phyloP scores from a whole-genome alignment of 176 grass and related monocot genomes.

The Miscanthus lutarioriparius region DNA sequence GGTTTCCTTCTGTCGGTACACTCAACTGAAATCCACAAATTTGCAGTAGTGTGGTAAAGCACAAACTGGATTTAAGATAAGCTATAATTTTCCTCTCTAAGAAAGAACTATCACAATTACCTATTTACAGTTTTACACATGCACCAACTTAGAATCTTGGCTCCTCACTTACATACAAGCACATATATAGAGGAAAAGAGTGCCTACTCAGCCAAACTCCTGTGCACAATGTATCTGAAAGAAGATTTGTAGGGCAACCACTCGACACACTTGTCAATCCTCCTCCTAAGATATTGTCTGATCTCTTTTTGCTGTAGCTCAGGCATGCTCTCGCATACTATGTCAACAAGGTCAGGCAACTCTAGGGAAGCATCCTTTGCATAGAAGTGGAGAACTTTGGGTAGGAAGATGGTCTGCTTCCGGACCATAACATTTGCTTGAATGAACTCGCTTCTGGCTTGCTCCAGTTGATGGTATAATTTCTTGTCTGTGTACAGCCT shows the following conservation, averaged over 20 bases:
- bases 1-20: conserved; percentile 1
- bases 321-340: conserved; percentile 70
- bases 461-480: conserved; percentile 64
- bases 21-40: conserved; percentile 10
- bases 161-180: conserved; percentile 42
- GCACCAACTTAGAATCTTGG: not conserved
- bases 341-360: conserved; percentile 60
- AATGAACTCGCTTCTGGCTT: conserved; percentile 77
- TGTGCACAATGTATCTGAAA: conserved; percentile 87
- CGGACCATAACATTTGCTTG: conserved; percentile 60
- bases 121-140: conserved; percentile 34
- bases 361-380: conserved; percentile 77
- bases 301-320: conserved; percentile 63
- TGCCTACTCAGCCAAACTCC: conserved; percentile 60
- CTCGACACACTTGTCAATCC: conserved; percentile 70
- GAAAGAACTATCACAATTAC: conserved; percentile 5
- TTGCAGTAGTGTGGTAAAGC: not conserved
- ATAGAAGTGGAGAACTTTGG: conserved; percentile 79
- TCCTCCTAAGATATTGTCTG: conserved; percentile 58
- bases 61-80: not conserved
- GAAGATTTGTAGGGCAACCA: conserved; percentile 87
- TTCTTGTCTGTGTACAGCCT: conserved; percentile 83
- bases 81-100: not conserved
- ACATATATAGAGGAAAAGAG: conserved; percentile 16
- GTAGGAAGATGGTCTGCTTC: conserved; percentile 73